These are phyloP conservation scores for Fibroporia radiculosa DNA, from an alignment of 768 basidiomycete species.

Conservation along the genomic window DNA sequence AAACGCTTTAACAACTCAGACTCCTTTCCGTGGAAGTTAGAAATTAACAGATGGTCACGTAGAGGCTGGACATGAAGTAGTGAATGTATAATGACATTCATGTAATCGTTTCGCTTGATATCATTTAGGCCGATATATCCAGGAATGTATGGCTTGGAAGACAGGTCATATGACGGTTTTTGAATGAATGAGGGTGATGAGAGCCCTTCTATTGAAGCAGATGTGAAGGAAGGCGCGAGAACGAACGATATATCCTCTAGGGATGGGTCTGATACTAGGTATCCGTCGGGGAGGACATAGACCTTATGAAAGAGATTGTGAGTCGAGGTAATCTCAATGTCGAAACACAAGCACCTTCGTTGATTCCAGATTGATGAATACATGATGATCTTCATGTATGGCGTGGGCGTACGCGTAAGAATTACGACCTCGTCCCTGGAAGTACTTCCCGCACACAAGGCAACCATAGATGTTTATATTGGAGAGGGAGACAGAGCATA, in stretches of 20 bases:
- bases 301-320: conserved; percentile 46
- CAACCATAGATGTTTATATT: conserved; percentile 99
- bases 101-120: conserved; percentile 94
- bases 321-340: conserved; percentile 12
- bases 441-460: conserved; percentile 97
- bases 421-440: conserved; percentile 90
- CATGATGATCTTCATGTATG: conserved; percentile 97
- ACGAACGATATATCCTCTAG: conserved; percentile 92
- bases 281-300: conserved; percentile 95
- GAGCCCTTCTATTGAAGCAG: conserved; percentile 41
- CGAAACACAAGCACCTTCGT: conserved; percentile 59
- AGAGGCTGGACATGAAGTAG: conserved; percentile 87
- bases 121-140: conserved; percentile 97
- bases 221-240: conserved; percentile 82
- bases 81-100: conserved; percentile 94
- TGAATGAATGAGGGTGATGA: conserved; percentile 51
- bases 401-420: conserved; percentile 96
- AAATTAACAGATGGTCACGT: conserved; percentile 80
- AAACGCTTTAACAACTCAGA: conserved; percentile 87
- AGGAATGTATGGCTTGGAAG: conserved; percentile 74
- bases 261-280: conserved; percentile 93
- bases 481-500: conserved; percentile 92
- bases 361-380: conserved; percentile 93
- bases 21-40: conserved; percentile 64
- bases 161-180: conserved; percentile 81